Conservation (phyloP, 257 asterid species). For the Petunia secreta region DNA sequence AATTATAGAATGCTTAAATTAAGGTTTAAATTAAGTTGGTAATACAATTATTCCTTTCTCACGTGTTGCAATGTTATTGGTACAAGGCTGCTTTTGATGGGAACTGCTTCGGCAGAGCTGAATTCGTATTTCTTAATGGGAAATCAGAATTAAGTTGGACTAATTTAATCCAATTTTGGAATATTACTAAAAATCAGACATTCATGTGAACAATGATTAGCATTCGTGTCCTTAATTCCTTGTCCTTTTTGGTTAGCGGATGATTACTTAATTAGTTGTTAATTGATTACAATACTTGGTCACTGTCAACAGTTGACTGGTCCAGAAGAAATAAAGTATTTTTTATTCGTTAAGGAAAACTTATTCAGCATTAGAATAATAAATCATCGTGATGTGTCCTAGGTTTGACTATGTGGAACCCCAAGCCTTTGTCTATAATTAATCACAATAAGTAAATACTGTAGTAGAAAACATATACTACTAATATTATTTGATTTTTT, state of each 20-base stretch:
- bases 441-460: too few relatives aligned
- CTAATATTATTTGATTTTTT: too few relatives aligned
- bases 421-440: too few relatives aligned
- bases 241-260: background rate
- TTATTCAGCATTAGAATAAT: background rate
- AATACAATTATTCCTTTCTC: background rate
- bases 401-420: background rate
- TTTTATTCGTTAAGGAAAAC: background rate
- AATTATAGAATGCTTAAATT: too few relatives aligned
- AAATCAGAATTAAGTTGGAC: background rate
- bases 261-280: background rate
- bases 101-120: background rate
- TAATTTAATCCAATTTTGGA: background rate
- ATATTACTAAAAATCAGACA: background rate
- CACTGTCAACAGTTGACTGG: background rate
- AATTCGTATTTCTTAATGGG: background rate
- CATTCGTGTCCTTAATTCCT: background rate
- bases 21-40: background rate
- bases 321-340: background rate
- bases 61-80: background rate
- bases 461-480: too few relatives aligned
- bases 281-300: background rate
- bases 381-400: background rate
- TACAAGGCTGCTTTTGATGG: background rate
- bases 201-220: background rate